Percentiles rank a stretch among this genome's conserved stretches.
phyloP scores from a whole-genome alignment of 129 eudicot species.

The Escallonia rubra region DNA sequence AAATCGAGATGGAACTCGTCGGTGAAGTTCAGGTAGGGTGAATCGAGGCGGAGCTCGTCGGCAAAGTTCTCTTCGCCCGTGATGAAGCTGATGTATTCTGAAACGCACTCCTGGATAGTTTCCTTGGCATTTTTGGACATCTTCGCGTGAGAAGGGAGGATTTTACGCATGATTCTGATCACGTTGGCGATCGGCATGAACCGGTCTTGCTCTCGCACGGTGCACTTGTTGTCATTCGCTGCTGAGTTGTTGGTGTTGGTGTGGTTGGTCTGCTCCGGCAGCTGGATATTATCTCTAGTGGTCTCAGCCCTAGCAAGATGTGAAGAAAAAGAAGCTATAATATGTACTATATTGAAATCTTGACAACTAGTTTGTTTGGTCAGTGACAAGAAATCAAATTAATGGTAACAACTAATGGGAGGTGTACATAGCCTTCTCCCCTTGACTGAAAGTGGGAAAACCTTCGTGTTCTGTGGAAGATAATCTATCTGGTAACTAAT shows the following conservation, averaged over 20 bases:
- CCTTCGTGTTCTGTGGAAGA: not conserved
- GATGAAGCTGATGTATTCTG: slow-evolving; percentile 93
- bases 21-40: too few species aligned
- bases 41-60: too few species aligned
- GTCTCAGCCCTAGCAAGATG: slow-evolving; percentile 7
- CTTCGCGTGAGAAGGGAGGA: slow-evolving; percentile 80
- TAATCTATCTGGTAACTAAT: too few species aligned
- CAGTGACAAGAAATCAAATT: not conserved
- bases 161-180: slow-evolving; percentile 84
- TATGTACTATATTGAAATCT: too few species aligned
- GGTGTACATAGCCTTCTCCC: not conserved
- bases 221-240: slow-evolving; percentile 59
- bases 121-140: slow-evolving; percentile 93
- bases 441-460: not conserved
- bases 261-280: slow-evolving; percentile 11
- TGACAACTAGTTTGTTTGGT: too few species aligned
- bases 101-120: slow-evolving; percentile 90
- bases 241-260: slow-evolving; percentile 24
- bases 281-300: slow-evolving; percentile 27
- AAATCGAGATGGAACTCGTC: too few species aligned
- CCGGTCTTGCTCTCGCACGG: slow-evolving; percentile 86
- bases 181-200: slow-evolving; percentile 97
- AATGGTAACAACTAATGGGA: not conserved
- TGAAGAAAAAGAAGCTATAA: not conserved
- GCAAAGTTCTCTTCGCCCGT: slow-evolving; percentile 99